phyloP scores from a whole-genome alignment of 495 filamentous ascomycete species.

The Aspergillus sparsus region DNA sequence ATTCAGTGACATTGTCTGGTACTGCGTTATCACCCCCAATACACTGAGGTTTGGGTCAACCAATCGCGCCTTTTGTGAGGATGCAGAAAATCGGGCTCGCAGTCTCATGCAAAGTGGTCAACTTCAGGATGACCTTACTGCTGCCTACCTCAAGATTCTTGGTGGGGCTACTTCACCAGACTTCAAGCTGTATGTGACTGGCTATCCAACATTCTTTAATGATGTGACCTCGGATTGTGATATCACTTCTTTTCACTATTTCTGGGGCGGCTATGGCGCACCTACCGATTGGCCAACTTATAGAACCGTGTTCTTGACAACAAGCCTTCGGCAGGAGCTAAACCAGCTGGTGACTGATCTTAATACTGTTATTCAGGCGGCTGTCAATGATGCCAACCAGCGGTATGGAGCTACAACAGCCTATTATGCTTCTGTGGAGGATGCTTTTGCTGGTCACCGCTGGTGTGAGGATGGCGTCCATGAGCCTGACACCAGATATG shows the following conservation, averaged over 20 bases:
- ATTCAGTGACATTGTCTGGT: background rate
- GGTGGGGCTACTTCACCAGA: background rate
- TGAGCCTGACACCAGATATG: background rate
- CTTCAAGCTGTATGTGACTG: slow-evolving; percentile 3
- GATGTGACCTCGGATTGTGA: background rate
- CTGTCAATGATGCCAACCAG: background rate
- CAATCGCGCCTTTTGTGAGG: background rate
- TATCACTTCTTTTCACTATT: background rate
- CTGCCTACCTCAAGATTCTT: slow-evolving; percentile 2
- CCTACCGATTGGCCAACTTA: background rate
- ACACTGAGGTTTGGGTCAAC: background rate
- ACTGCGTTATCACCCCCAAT: slow-evolving; percentile 1
- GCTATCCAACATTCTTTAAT: slow-evolving; percentile 9
- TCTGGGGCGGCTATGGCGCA: background rate
- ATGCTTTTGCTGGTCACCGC: background rate
- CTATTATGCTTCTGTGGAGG: background rate
- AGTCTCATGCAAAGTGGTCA: background rate
- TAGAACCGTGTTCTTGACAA: background rate
- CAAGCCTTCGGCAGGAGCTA: background rate
- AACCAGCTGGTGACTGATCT: background rate
- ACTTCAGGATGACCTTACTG: background rate
- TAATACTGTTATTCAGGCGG: background rate
- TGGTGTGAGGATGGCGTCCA: background rate
- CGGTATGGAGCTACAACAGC: background rate
- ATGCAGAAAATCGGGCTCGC: background rate